phyloP scores from a whole-genome alignment of 1,284 basidiomycete genomes.

The Tilletia caries region DNA sequence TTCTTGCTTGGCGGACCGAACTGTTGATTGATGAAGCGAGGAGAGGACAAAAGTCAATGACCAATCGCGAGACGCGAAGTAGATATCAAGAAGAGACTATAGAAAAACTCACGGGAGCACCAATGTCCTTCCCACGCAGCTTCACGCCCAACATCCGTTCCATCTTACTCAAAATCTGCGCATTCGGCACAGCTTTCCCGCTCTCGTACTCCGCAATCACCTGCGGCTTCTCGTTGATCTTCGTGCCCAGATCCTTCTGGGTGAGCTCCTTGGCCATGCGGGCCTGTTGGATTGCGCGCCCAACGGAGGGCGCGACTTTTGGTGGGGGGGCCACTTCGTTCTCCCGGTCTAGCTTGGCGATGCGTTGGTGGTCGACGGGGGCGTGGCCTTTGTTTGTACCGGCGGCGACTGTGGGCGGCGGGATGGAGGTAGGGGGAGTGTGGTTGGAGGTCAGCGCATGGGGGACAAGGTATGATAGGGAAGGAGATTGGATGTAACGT shows the following conservation, averaged over 20 bases:
- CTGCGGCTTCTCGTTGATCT: slow-evolving; percentile 84
- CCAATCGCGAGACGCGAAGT: too few relatives aligned
- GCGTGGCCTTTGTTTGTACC: slow-evolving; percentile 48
- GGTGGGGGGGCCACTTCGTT: slow-evolving; percentile 93
- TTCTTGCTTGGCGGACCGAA: slow-evolving; percentile 4
- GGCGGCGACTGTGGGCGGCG: slow-evolving; percentile 28
- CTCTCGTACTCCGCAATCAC: slow-evolving; percentile 82
- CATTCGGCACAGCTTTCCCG: slow-evolving; percentile 80
- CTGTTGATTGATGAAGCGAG: neutral
- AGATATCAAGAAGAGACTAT: neutral
- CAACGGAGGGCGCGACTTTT: slow-evolving; percentile 75
- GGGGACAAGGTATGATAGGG: neutral
- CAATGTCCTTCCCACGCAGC: slow-evolving; percentile 66
- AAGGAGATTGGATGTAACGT: slow-evolving; percentile 9
- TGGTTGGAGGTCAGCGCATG: neutral
- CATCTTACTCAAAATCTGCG: slow-evolving; percentile 85
- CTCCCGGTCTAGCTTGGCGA: slow-evolving; percentile 51
- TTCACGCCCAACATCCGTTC: slow-evolving; percentile 87
- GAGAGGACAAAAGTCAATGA: neutral
- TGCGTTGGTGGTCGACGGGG: slow-evolving; percentile 48
- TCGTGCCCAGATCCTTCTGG: slow-evolving; percentile 91
- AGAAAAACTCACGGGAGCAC: slow-evolving; percentile 10
- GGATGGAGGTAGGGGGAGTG: neutral
- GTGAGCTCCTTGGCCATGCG: slow-evolving; percentile 73
- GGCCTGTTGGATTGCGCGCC: slow-evolving; percentile 79